phyloP scores from a whole-genome alignment of 352 stramenopile species.

The Phytophthora aleatoria region DNA sequence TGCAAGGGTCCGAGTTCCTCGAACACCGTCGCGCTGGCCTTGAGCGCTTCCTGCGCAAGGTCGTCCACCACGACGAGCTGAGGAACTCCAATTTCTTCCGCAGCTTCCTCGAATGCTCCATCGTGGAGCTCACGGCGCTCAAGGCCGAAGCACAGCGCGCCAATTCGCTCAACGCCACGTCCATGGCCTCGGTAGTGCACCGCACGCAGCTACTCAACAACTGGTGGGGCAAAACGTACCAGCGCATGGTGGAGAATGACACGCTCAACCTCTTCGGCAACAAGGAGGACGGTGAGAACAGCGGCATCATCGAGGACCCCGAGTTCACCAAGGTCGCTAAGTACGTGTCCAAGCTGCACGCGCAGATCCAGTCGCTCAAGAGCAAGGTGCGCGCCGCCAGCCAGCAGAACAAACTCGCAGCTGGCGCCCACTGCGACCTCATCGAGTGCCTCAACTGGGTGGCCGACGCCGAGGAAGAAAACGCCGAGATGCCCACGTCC shows the following conservation, averaged over 20 bases:
- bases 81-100: constrained; percentile 68
- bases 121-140: constrained; percentile 73
- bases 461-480: constrained; percentile 70
- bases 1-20: constrained; percentile 83
- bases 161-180: constrained; percentile 35
- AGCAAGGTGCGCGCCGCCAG: constrained; percentile 60
- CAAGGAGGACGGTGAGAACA: constrained; percentile 26
- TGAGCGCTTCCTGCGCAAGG: constrained; percentile 82
- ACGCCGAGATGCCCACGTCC: constrained; percentile 60
- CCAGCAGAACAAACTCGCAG: constrained; percentile 72
- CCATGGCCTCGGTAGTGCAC: constrained; percentile 56
- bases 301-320: constrained; percentile 69
- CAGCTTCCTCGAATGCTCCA: constrained; percentile 77
- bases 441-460: constrained; percentile 76
- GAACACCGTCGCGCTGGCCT: constrained; percentile 74
- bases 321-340: constrained; percentile 68
- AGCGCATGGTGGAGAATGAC: constrained; percentile 83
- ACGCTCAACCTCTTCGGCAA: constrained; percentile 67
- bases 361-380: constrained; percentile 69
- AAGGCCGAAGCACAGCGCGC: constrained; percentile 50
- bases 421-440: constrained; percentile 82
- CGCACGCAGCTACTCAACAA: constrained; percentile 74
- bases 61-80: constrained; percentile 79
- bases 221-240: constrained; percentile 85
- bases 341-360: constrained; percentile 70